phyloP scores from a whole-genome alignment of 2,329 filamentous ascomycete species.

The Sclerotinia borealis region DNA sequence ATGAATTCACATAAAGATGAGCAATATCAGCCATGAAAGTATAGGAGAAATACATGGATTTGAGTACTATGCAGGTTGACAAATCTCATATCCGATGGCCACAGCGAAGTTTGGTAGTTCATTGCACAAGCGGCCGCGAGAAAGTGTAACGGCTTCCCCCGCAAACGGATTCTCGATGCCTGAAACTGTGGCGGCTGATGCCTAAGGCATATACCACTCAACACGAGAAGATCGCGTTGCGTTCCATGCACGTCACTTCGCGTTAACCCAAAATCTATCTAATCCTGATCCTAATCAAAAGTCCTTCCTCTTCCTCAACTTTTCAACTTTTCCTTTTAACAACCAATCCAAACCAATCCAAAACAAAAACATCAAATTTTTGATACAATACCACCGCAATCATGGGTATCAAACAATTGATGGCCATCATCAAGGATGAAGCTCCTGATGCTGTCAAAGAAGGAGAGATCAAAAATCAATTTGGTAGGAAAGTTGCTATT shows the following conservation, averaged over 20 bases:
- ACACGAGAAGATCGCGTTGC: conserved; percentile 14
- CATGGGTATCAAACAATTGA: conserved; percentile 68
- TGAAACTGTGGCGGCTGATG: background rate
- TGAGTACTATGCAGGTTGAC: background rate
- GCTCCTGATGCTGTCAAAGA: conserved; percentile 93
- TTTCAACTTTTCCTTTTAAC: too few relatives aligned
- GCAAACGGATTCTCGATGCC: background rate
- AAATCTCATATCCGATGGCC: background rate
- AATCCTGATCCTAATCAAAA: background rate
- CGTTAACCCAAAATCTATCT: conserved; percentile 5
- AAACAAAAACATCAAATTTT: background rate
- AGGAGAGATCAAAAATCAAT: conserved; percentile 98
- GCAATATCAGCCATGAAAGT: background rate
- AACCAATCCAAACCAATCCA: too few relatives aligned
- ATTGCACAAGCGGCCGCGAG: background rate
- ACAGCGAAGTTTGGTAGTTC: background rate
- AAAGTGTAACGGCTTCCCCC: background rate
- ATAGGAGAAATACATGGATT: background rate
- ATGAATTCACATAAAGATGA: background rate
- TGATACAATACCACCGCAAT: conserved; percentile 24
- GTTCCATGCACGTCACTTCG: conserved; percentile 9
- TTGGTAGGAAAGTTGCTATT: conserved; percentile 96
- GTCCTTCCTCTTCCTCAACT: background rate
- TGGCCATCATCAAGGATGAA: conserved; percentile 80
- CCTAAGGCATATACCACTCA: conserved; percentile 12